Evolutionary conservation across 352 stramenopile species (phyloP).

Genomic region (Globisporangium apiculatum): DNA sequence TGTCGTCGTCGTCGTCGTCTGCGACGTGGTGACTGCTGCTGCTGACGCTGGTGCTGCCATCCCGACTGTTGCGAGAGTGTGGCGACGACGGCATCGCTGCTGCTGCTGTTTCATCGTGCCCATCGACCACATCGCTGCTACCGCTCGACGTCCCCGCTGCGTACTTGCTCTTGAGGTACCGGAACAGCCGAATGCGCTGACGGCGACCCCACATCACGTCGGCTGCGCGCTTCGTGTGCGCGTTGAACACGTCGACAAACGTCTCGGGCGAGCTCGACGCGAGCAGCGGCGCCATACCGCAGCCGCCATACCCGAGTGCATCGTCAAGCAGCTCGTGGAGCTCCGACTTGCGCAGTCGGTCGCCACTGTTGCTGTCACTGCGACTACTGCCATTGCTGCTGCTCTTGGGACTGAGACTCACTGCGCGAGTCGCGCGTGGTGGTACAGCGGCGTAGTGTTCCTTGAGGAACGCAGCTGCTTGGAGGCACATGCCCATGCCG

Average conservation of each 20-base stretch:
- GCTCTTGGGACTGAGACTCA: slow-evolving; percentile 2
- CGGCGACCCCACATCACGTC: slow-evolving; percentile 69
- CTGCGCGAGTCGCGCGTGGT: slow-evolving; percentile 2
- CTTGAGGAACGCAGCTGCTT: slow-evolving; percentile 67
- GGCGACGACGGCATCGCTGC: not conserved
- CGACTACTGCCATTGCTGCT: not conserved
- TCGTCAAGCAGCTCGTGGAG: slow-evolving; percentile 62
- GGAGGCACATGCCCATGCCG: slow-evolving; percentile 65
- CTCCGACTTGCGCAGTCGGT: slow-evolving; percentile 22
- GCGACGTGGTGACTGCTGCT: not conserved
- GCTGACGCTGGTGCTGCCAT: not conserved
- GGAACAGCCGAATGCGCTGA: slow-evolving; percentile 50
- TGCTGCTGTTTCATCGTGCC: slow-evolving; percentile 10
- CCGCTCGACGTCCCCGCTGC: slow-evolving; percentile 19
- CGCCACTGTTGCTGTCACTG: not conserved
- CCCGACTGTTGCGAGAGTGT: not conserved
- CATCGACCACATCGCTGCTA: slow-evolving; percentile 19
- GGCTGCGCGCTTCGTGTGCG: slow-evolving; percentile 52
- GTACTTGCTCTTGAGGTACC: slow-evolving; percentile 64
- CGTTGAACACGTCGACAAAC: slow-evolving; percentile 71
- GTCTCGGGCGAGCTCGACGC: slow-evolving; percentile 29
- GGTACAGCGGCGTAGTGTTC: slow-evolving; percentile 29
- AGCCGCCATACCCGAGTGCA: slow-evolving; percentile 60
- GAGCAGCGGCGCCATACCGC: slow-evolving; percentile 58
- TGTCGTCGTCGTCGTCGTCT: slow-evolving; percentile 18